A percentile compares a stretch with the other conserved stretches of the same genome.
phyloP scores from a whole-genome alignment of 1,139 yeast genomes.

The Pneumocystis sp. region DNA sequence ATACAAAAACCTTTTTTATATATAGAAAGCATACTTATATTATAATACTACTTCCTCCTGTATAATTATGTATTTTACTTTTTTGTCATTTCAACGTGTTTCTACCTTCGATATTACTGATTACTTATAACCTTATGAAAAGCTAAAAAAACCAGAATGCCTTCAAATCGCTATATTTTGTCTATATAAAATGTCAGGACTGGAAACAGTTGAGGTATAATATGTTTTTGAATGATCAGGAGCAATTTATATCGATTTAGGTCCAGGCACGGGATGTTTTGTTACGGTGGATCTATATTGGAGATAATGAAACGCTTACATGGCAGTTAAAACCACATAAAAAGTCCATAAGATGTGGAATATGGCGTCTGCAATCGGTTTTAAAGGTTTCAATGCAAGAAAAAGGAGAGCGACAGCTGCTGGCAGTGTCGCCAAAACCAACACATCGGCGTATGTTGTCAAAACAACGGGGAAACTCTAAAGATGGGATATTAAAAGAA shows the following conservation, averaged over 20 bases:
- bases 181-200: not conserved
- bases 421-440: not conserved
- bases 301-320: slow-evolving; percentile 47
- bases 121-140: not conserved
- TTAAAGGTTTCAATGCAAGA: not conserved
- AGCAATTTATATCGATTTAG: slow-evolving; percentile 33
- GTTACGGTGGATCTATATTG: slow-evolving; percentile 77
- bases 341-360: slow-evolving; percentile 38
- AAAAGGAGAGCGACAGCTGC: not conserved
- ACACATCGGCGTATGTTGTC: not conserved
- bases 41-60: not conserved
- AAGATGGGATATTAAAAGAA: slow-evolving; percentile 1
- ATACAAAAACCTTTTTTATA: too few species aligned
- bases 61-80: too few species aligned
- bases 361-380: slow-evolving; percentile 3
- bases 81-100: too few species aligned
- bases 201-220: not conserved
- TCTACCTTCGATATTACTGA: not conserved
- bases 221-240: not conserved
- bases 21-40: too few species aligned
- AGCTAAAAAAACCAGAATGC: not conserved
- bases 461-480: not conserved
- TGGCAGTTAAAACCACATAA: slow-evolving; percentile 79
- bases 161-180: not conserved
- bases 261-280: slow-evolving; percentile 77